phyloP scores from a whole-genome alignment of 352 stramenopile species.

The Pythium periplocum region DNA sequence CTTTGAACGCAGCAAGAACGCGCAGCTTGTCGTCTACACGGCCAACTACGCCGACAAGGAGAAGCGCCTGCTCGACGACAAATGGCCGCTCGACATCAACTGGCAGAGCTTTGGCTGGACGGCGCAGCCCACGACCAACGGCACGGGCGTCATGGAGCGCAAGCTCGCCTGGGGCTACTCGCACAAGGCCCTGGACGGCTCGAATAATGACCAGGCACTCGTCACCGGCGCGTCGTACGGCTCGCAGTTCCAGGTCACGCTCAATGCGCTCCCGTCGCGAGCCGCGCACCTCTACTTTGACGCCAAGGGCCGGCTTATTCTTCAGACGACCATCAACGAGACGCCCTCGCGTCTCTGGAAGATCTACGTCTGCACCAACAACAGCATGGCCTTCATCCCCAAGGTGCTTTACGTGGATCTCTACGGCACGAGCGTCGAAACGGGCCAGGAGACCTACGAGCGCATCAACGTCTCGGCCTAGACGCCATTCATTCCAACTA shows the following conservation, averaged over 20 bases:
- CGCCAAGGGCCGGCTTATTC: slow-evolving; percentile 39
- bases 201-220: slow-evolving; percentile 8
- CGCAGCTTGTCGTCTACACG: slow-evolving; percentile 71
- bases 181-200: slow-evolving; percentile 30
- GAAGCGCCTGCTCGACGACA: slow-evolving; percentile 41
- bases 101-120: slow-evolving; percentile 83
- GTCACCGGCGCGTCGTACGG: slow-evolving; percentile 15
- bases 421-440: slow-evolving; percentile 47
- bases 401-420: slow-evolving; percentile 77
- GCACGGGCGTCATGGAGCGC: slow-evolving; percentile 60
- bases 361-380: slow-evolving; percentile 64
- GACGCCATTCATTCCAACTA: background rate
- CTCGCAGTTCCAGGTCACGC: slow-evolving; percentile 47
- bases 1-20: slow-evolving; percentile 80
- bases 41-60: slow-evolving; percentile 57
- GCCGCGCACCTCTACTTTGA: slow-evolving; percentile 52
- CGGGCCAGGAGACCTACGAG: slow-evolving; percentile 53
- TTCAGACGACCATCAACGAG: slow-evolving; percentile 51
- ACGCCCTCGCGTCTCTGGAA: slow-evolving; percentile 55
- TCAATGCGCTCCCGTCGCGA: slow-evolving; percentile 62
- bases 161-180: slow-evolving; percentile 65
- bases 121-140: slow-evolving; percentile 50
- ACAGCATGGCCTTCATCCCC: slow-evolving; percentile 52
- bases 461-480: slow-evolving; percentile 36
- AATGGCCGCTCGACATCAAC: slow-evolving; percentile 73